These are phyloP conservation scores for Meripilus lineatus DNA, from an alignment of 1,284 basidiomycete genomes.

Conservation along the genomic window DNA sequence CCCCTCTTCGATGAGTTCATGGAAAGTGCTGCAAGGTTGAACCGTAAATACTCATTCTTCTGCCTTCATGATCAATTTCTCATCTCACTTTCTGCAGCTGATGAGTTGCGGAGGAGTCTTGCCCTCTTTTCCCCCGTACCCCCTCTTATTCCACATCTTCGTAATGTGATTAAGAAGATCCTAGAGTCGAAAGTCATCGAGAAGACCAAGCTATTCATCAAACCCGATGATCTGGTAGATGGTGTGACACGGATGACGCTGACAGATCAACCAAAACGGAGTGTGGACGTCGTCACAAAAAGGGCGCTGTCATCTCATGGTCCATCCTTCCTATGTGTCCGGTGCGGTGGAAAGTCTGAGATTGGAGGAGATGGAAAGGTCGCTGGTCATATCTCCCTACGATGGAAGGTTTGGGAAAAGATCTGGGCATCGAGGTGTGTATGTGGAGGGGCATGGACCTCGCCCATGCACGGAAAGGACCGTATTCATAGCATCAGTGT, in stretches of 20 bases:
- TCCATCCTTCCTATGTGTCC: slow-evolving; percentile 42
- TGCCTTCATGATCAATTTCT: background rate
- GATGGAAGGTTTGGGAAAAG: slow-evolving; percentile 61
- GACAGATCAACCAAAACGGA: slow-evolving; percentile 33
- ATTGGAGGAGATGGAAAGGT: slow-evolving; percentile 27
- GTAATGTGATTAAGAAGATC: slow-evolving; percentile 41
- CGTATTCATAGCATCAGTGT: too few species aligned
- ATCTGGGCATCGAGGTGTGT: slow-evolving; percentile 56
- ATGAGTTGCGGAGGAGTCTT: slow-evolving; percentile 45
- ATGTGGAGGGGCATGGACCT: slow-evolving; percentile 65
- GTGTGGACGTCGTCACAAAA: slow-evolving; percentile 61
- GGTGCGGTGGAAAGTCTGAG: slow-evolving; percentile 58
- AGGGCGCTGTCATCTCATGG: slow-evolving; percentile 37
- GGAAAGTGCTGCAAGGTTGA: slow-evolving; percentile 22
- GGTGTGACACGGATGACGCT: slow-evolving; percentile 38
- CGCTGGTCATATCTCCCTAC: slow-evolving; percentile 31
- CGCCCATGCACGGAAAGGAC: too few species aligned
- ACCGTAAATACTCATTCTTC: slow-evolving; percentile 17
- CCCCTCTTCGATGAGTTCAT: slow-evolving; percentile 36
- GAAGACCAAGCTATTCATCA: slow-evolving; percentile 65
- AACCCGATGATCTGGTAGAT: slow-evolving; percentile 60
- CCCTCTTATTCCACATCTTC: slow-evolving; percentile 37
- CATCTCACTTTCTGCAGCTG: slow-evolving; percentile 29
- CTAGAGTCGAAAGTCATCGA: slow-evolving; percentile 45
- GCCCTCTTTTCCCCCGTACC: slow-evolving; percentile 50